These are phyloP conservation scores for Purpureocillium takamizusanense DNA, from an alignment of 2,329 filamentous ascomycete genomes.

Conservation along the genomic window DNA sequence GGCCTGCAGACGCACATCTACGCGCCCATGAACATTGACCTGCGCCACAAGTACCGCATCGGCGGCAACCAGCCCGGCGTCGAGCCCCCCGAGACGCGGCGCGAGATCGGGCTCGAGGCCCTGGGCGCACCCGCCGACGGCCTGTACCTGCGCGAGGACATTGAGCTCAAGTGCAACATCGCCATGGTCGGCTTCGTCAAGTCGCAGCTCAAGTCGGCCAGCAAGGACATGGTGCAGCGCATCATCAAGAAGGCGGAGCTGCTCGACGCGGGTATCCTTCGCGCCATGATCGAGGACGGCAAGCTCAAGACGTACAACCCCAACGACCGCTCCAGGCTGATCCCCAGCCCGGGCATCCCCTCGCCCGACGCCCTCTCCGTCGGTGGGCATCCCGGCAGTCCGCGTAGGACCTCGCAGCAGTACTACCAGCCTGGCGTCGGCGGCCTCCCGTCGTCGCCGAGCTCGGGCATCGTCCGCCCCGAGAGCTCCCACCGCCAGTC, in stretches of 20 bases:
- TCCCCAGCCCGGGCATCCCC: constrained; percentile 2
- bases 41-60: constrained; percentile 60
- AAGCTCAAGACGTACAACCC: constrained; percentile 51
- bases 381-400: too few relatives aligned
- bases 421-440: not conserved
- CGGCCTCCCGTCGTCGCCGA: too few relatives aligned
- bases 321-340: constrained; percentile 33
- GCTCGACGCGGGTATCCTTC: constrained; percentile 54
- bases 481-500: constrained; percentile 1
- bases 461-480: too few relatives aligned
- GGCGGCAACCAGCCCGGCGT: constrained; percentile 58
- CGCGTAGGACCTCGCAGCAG: not conserved
- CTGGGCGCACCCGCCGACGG: constrained; percentile 56
- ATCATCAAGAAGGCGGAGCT: constrained; percentile 65
- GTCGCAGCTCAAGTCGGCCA: constrained; percentile 55
- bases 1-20: constrained; percentile 65
- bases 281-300: constrained; percentile 59
- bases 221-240: constrained; percentile 57
- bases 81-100: constrained; percentile 50
- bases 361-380: too few relatives aligned
- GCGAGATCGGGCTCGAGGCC: constrained; percentile 49
- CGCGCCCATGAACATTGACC: constrained; percentile 56
- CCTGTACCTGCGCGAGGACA: constrained; percentile 60
- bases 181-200: constrained; percentile 58
- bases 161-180: constrained; percentile 62